A percentile compares a stretch with the other conserved stretches of the same genome.
phyloP scores from a whole-genome alignment of 179 eudicot species.

The Beta lomatogona region DNA sequence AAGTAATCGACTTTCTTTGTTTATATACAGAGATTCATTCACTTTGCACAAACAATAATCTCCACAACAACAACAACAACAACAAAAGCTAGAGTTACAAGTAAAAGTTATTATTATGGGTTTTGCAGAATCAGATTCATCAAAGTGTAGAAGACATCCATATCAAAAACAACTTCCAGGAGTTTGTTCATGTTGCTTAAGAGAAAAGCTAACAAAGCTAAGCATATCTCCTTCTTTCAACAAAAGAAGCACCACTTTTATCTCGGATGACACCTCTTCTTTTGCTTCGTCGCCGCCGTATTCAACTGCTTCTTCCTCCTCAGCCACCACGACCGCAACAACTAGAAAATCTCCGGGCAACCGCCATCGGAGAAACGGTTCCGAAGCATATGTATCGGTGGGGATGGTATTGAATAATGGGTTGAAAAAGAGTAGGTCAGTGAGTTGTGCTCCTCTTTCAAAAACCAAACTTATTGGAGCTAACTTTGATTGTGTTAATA shows the following conservation, averaged over 20 bases:
- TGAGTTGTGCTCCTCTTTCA: slow-evolving; percentile 40
- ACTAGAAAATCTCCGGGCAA: slow-evolving; percentile 1
- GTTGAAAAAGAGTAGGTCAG: slow-evolving; percentile 44
- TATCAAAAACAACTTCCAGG: slow-evolving; percentile 41
- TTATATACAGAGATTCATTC: background rate
- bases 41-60: background rate
- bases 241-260: background rate
- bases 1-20: slow-evolving; percentile 7
- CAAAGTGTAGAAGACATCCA: slow-evolving; percentile 43
- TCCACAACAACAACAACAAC: background rate
- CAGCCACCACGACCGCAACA: slow-evolving; percentile 15
- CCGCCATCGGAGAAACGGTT: slow-evolving; percentile 39
- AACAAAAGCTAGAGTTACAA: background rate
- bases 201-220: slow-evolving; percentile 36
- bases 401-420: slow-evolving; percentile 40
- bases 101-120: slow-evolving; percentile 20
- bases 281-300: slow-evolving; percentile 30
- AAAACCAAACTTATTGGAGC: slow-evolving; percentile 21
- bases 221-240: slow-evolving; percentile 12
- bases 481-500: slow-evolving; percentile 22
- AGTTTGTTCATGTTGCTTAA: slow-evolving; percentile 42
- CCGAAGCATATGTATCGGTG: slow-evolving; percentile 42
- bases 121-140: slow-evolving; percentile 36
- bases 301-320: slow-evolving; percentile 25
- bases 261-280: slow-evolving; percentile 27